Evolutionary conservation across 106 monocot genomes (phyloP).

Genomic region (Hemerocallis citrina): DNA sequence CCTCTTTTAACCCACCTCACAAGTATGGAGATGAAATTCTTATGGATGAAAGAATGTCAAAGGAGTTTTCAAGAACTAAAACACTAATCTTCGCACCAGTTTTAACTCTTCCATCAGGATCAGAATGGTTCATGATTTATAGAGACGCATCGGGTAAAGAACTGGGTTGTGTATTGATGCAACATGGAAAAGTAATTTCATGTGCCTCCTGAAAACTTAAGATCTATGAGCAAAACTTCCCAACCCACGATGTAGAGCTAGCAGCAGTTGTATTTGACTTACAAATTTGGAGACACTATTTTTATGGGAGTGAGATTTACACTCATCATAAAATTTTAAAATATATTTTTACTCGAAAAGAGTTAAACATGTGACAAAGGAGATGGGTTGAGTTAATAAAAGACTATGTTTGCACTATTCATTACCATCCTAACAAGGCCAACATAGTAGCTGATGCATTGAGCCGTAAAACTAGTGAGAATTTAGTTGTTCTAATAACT

Average conservation of each 20-base stretch:
- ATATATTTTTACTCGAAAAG: constrained; percentile 1
- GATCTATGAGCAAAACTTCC: not conserved
- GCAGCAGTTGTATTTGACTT: not conserved
- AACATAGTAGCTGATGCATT: not conserved
- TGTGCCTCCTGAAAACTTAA: not conserved
- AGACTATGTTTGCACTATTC: not conserved
- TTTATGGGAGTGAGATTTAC: not conserved
- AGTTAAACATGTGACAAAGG: not conserved
- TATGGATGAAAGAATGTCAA: not conserved
- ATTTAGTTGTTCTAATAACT: not conserved
- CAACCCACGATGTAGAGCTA: not conserved
- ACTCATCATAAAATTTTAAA: not conserved
- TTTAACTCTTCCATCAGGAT: not conserved
- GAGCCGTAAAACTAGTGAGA: not conserved
- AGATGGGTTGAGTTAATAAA: not conserved
- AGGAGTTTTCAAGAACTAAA: not conserved
- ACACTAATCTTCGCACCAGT: not conserved
- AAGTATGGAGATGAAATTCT: not conserved
- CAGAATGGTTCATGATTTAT: not conserved
- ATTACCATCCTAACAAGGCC: not conserved
- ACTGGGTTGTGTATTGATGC: not conserved
- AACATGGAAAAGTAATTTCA: not conserved
- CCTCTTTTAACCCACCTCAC: not conserved
- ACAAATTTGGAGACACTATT: not conserved
- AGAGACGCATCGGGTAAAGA: not conserved